A percentile compares a stretch with the other conserved stretches of the same genome.
Conservation (phyloP, 371 early-diverging fungal species). For the Rhizomucor miehei region DNA sequence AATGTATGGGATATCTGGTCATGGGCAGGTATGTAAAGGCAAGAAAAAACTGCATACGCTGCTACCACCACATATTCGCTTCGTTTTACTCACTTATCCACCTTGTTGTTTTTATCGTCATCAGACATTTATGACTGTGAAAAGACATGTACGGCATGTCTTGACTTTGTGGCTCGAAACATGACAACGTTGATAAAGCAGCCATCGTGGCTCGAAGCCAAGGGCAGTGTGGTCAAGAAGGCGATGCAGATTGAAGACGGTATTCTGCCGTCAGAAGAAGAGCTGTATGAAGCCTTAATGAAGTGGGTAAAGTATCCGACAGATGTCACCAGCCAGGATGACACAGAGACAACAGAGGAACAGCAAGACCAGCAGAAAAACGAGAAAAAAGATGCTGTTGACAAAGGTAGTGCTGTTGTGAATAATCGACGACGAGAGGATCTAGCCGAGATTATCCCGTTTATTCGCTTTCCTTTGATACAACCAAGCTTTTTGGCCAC, state of each 20-base stretch:
- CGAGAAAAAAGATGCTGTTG: neutral
- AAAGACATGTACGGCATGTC: conserved; percentile 36
- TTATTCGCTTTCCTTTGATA: conserved; percentile 58
- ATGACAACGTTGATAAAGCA: conserved; percentile 36
- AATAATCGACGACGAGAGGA: conserved; percentile 2
- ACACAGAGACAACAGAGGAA: neutral
- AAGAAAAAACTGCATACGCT: neutral
- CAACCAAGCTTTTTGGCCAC: conserved; percentile 44
- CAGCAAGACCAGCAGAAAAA: neutral
- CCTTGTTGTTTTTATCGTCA: too few species aligned
- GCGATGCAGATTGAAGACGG: conserved; percentile 48
- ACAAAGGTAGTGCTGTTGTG: neutral
- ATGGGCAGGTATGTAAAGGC: conserved; percentile 39
- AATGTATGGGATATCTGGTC: conserved; percentile 62
- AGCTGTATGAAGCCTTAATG: conserved; percentile 48
- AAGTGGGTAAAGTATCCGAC: conserved; percentile 21
- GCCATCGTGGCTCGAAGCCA: conserved; percentile 42
- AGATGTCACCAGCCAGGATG: neutral
- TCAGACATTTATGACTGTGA: conserved; percentile 40
- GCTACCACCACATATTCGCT: neutral
- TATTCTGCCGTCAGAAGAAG: conserved; percentile 44
- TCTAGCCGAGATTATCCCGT: conserved; percentile 33
- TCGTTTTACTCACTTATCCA: too few species aligned
- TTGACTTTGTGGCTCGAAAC: conserved; percentile 33
- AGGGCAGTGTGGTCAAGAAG: conserved; percentile 40